These are phyloP conservation scores for Bryum argenteum DNA, from an alignment of 225 moss, liverwort and hornwort species.

Conservation along the genomic window DNA sequence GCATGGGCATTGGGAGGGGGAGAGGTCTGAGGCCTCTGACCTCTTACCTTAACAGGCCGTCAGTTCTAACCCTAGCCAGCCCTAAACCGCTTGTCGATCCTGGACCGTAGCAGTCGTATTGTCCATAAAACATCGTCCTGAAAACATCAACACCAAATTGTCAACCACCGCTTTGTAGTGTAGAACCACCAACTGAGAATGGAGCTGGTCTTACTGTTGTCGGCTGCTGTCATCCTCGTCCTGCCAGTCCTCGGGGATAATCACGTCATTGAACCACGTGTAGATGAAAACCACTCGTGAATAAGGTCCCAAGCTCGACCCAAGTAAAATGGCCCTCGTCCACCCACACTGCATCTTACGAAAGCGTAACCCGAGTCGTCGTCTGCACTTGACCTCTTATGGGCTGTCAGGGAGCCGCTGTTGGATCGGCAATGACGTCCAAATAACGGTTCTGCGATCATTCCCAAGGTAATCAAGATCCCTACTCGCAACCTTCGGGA, in stretches of 20 bases:
- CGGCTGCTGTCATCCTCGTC: slow-evolving; percentile 36
- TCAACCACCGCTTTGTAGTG: neutral
- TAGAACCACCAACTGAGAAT: neutral
- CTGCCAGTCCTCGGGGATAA: slow-evolving; percentile 36
- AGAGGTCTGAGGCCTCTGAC: too few relatives aligned
- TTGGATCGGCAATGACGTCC: slow-evolving; percentile 41
- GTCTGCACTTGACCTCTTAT: slow-evolving; percentile 41
- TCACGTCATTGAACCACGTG: slow-evolving; percentile 46
- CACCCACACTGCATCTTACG: slow-evolving; percentile 47
- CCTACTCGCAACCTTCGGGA: neutral
- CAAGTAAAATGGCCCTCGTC: slow-evolving; percentile 47
- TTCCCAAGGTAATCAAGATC: neutral
- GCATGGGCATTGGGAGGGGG: too few relatives aligned
- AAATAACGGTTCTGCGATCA: slow-evolving; percentile 41
- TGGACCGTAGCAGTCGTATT: slow-evolving; percentile 63
- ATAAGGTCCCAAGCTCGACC: slow-evolving; percentile 61
- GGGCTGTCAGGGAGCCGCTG: slow-evolving; percentile 50
- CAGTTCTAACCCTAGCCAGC: too few relatives aligned
- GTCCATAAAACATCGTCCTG: slow-evolving; percentile 69
- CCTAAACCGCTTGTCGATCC: slow-evolving; percentile 45
- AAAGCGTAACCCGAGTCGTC: slow-evolving; percentile 46
- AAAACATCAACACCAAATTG: neutral
- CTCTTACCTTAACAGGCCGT: too few relatives aligned
- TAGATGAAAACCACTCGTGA: slow-evolving; percentile 54
- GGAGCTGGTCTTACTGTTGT: slow-evolving; percentile 26